Evolutionary conservation across 352 stramenopile genomes (phyloP).

Genomic region (Globisporangium alternatum): DNA sequence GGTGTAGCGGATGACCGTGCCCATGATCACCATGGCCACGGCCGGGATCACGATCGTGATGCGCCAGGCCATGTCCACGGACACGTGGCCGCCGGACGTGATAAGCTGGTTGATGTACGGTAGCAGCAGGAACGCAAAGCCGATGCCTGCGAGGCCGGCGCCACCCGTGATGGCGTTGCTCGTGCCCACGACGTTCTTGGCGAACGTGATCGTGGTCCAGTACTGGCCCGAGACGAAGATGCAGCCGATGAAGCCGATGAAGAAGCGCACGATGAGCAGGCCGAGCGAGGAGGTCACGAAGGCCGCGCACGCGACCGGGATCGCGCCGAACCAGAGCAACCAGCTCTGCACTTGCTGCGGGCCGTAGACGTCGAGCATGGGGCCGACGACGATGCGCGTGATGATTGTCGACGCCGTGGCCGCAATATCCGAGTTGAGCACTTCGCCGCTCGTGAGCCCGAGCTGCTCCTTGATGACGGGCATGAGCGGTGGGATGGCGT

Average conservation of each 20-base stretch:
- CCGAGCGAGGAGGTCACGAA: conserved; percentile 77
- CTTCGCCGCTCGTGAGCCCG: conserved; percentile 78
- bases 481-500: conserved; percentile 93
- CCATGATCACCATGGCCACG: conserved; percentile 77
- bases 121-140: conserved; percentile 87
- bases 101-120: conserved; percentile 87
- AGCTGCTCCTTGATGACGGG: conserved; percentile 88
- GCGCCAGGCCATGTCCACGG: conserved; percentile 87
- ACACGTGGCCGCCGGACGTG: conserved; percentile 46
- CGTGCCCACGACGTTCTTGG: conserved; percentile 90
- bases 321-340: conserved; percentile 81
- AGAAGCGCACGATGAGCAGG: conserved; percentile 90
- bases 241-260: conserved; percentile 93
- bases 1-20: conserved; percentile 64
- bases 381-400: conserved; percentile 89
- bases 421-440: conserved; percentile 92
- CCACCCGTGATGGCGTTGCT: conserved; percentile 92
- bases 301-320: conserved; percentile 84
- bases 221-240: conserved; percentile 95
- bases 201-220: conserved; percentile 95
- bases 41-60: conserved; percentile 90
- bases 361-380: conserved; percentile 92
- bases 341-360: conserved; percentile 78
- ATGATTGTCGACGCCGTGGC: conserved; percentile 91
- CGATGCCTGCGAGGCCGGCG: conserved; percentile 92